These are phyloP conservation scores for Leccinellum luteum DNA, from an alignment of 768 basidiomycete genomes.

Conservation along the genomic window DNA sequence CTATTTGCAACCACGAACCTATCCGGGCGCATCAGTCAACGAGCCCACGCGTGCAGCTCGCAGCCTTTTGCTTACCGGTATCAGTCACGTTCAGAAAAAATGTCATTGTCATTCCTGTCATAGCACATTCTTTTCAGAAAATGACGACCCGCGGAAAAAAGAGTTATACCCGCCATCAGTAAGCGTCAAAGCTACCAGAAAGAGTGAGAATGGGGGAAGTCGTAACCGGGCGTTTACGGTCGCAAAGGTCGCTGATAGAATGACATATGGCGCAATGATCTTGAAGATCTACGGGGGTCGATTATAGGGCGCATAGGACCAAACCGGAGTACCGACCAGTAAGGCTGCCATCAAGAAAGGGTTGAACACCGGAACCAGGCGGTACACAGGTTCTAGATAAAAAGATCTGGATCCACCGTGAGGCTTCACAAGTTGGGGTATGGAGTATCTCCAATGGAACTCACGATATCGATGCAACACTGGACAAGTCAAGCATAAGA, in stretches of 20 bases:
- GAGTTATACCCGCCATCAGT: conserved; percentile 9
- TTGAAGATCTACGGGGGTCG: conserved; percentile 61
- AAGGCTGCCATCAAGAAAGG: conserved; percentile 81
- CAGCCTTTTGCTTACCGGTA: conserved; percentile 47
- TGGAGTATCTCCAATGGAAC: conserved; percentile 24
- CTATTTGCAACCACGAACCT: conserved; percentile 90
- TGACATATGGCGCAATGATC: conserved; percentile 76
- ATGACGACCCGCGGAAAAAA: not conserved
- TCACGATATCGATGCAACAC: conserved; percentile 81
- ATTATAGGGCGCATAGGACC: conserved; percentile 2
- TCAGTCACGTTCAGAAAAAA: conserved; percentile 86
- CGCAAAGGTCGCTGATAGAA: conserved; percentile 68
- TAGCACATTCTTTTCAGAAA: not conserved
- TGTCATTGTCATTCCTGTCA: conserved; percentile 71
- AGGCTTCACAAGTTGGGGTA: not conserved
- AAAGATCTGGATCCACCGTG: conserved; percentile 51
- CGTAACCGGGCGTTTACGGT: conserved; percentile 63
- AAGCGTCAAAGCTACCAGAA: conserved; percentile 72
- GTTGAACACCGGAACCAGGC: conserved; percentile 80
- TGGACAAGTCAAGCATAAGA: conserved; percentile 26
- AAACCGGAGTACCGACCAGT: conserved; percentile 42
- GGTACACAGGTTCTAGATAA: conserved; percentile 85
- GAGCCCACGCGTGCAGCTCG: not conserved
- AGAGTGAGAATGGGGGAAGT: conserved; percentile 77
- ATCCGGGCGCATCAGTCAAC: conserved; percentile 7